phyloP scores from a whole-genome alignment of 2,329 filamentous ascomycete species.

The Sclerotinia sclerotiorum region DNA sequence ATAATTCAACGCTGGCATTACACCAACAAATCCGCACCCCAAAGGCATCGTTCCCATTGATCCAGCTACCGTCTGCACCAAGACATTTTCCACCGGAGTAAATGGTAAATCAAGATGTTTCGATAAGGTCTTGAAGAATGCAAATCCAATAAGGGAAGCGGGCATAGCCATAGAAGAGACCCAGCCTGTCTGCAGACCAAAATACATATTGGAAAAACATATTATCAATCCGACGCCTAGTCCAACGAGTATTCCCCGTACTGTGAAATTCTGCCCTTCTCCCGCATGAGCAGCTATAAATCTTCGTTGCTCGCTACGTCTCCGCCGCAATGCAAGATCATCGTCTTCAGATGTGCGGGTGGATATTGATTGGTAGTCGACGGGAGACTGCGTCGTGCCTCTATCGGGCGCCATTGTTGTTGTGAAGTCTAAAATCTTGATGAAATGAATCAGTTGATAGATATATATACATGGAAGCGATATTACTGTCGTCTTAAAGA shows the following conservation, averaged over 20 bases:
- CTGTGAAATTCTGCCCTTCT: conserved; percentile 70
- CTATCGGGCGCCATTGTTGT: conserved; percentile 35
- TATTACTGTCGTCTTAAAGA: background rate
- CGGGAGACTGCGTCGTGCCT: conserved; percentile 26
- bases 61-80: conserved; percentile 93
- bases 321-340: conserved; percentile 27
- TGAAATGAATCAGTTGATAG: background rate
- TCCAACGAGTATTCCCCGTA: conserved; percentile 76
- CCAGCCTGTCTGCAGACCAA: conserved; percentile 87
- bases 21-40: conserved; percentile 92
- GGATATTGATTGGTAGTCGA: conserved; percentile 33
- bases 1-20: conserved; percentile 89
- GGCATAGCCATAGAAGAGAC: conserved; percentile 95
- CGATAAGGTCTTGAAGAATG: conserved; percentile 80
- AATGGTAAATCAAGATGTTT: conserved; percentile 77
- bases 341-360: conserved; percentile 25
- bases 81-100: conserved; percentile 91
- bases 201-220: conserved; percentile 97
- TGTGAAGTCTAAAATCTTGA: background rate
- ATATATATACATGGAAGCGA: conserved; percentile 4
- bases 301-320: conserved; percentile 35
- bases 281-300: conserved; percentile 38
- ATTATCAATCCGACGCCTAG: conserved; percentile 85
- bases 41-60: conserved; percentile 96
- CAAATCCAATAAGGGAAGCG: conserved; percentile 89